A percentile compares a stretch with the other conserved stretches of the same genome.
Evolutionary conservation across 1,284 basidiomycete genomes (phyloP).

Genomic region (Sutorius eximius): DNA sequence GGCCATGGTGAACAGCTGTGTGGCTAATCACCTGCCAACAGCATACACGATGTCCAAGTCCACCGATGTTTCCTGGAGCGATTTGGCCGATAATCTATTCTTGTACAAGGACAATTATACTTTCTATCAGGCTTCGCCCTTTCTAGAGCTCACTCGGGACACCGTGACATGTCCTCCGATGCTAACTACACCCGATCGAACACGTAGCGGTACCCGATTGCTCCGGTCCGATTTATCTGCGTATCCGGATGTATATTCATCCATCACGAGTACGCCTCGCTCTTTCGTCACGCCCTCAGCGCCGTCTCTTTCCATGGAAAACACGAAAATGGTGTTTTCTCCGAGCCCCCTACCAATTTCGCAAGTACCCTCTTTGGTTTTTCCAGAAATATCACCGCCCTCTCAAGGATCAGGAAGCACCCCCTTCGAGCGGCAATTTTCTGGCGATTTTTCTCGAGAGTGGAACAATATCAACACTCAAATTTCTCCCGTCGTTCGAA

Average conservation of each 20-base stretch:
- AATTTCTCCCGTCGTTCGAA: slow-evolving; percentile 27
- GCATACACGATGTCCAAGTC: slow-evolving; percentile 1
- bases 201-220: not conserved
- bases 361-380: slow-evolving; percentile 16
- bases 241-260: slow-evolving; percentile 1
- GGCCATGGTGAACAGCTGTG: not conserved
- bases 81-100: slow-evolving; percentile 6
- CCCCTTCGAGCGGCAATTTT: slow-evolving; percentile 34
- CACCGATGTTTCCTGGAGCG: slow-evolving; percentile 7
- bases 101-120: slow-evolving; percentile 8
- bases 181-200: slow-evolving; percentile 19
- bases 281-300: slow-evolving; percentile 13
- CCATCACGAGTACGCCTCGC: slow-evolving; percentile 7
- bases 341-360: slow-evolving; percentile 32
- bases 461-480: slow-evolving; percentile 17
- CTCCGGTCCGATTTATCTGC: not conserved
- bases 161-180: not conserved
- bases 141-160: not conserved
- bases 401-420: slow-evolving; percentile 26
- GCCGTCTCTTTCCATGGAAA: slow-evolving; percentile 9
- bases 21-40: slow-evolving; percentile 5
- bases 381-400: slow-evolving; percentile 30
- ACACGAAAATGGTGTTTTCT: slow-evolving; percentile 22
- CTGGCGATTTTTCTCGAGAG: slow-evolving; percentile 17
- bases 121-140: slow-evolving; percentile 4